Conservation (phyloP, 768 basidiomycete genomes). For the Heimioporus sp. region DNA sequence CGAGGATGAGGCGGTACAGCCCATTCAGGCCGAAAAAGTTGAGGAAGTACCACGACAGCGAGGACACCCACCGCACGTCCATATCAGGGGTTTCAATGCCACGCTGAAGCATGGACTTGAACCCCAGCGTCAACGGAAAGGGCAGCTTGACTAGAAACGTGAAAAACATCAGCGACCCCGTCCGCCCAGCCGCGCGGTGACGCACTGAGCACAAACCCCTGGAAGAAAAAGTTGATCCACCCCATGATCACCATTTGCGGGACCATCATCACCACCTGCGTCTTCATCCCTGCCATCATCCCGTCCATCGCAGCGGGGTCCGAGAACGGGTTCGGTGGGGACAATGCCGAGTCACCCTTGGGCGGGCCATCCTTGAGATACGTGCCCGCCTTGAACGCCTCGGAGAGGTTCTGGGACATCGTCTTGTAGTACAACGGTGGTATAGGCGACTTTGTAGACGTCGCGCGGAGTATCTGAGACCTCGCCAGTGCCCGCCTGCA, state of each 20-base stretch:
- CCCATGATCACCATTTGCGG: conserved; percentile 99
- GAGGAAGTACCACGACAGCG: conserved; percentile 98
- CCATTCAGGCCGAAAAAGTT: conserved; percentile 98
- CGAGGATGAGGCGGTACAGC: conserved; percentile 90
- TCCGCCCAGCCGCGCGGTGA: conserved; percentile 17
- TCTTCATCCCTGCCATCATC: conserved; percentile 99
- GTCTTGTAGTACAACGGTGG: conserved; percentile 70
- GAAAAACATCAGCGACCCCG: neutral
- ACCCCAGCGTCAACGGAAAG: conserved; percentile 94
- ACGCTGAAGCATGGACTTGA: conserved; percentile 97
- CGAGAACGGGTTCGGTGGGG: conserved; percentile 78
- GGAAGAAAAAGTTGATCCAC: conserved; percentile 99
- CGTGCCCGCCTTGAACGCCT: conserved; percentile 68
- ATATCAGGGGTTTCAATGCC: conserved; percentile 94
- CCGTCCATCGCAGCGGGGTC: conserved; percentile 95
- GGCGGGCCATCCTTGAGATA: conserved; percentile 88
- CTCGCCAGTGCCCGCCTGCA: conserved; percentile 70
- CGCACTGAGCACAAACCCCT: conserved; percentile 96
- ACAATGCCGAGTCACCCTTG: conserved; percentile 53
- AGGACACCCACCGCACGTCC: conserved; percentile 99
- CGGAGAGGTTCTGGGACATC: conserved; percentile 71
- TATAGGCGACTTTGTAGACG: conserved; percentile 78
- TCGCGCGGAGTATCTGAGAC: conserved; percentile 80
- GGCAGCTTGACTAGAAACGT: conserved; percentile 78
- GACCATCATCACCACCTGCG: conserved; percentile 99